Evolutionary conservation across 2,329 filamentous ascomycete species (phyloP).

Genomic region (Aspergillus costaricaensis): DNA sequence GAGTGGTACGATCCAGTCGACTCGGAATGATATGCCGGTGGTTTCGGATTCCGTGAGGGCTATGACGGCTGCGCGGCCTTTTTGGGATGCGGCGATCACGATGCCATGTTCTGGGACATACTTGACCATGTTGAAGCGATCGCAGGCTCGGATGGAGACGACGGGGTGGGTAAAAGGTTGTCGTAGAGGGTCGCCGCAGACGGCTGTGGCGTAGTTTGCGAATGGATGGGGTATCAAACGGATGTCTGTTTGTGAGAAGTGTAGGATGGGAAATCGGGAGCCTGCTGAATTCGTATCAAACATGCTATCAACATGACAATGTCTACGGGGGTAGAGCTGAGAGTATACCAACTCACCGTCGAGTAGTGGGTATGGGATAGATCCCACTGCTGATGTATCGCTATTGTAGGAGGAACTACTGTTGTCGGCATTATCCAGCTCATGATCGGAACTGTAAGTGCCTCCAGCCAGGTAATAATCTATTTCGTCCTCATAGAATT

Average conservation of each 20-base stretch:
- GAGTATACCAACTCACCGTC: slow-evolving; percentile 19
- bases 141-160: slow-evolving; percentile 32
- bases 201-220: slow-evolving; percentile 30
- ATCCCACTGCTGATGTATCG: slow-evolving; percentile 13
- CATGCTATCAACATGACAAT: slow-evolving; percentile 7
- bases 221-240: slow-evolving; percentile 39
- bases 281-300: slow-evolving; percentile 22
- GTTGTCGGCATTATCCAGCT: slow-evolving; percentile 18
- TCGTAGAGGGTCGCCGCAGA: slow-evolving; percentile 33
- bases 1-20: slow-evolving; percentile 60
- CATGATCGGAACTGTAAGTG: slow-evolving; percentile 16
- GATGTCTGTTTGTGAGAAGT: slow-evolving; percentile 45
- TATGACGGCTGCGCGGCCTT: slow-evolving; percentile 58
- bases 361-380: slow-evolving; percentile 18
- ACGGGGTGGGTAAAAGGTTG: slow-evolving; percentile 31
- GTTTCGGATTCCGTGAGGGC: slow-evolving; percentile 48
- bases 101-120: slow-evolving; percentile 62
- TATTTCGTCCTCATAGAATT: slow-evolving; percentile 20
- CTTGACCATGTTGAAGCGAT: slow-evolving; percentile 60
- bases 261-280: slow-evolving; percentile 43
- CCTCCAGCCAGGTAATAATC: slow-evolving; percentile 21
- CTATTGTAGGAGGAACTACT: slow-evolving; percentile 21
- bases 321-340: background rate
- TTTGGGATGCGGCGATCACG: slow-evolving; percentile 59
- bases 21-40: slow-evolving; percentile 50